Percentiles rank a stretch among this genome's conserved stretches.
phyloP scores from a whole-genome alignment of 2,329 filamentous ascomycete species.

The Lecanosticta acicola region DNA sequence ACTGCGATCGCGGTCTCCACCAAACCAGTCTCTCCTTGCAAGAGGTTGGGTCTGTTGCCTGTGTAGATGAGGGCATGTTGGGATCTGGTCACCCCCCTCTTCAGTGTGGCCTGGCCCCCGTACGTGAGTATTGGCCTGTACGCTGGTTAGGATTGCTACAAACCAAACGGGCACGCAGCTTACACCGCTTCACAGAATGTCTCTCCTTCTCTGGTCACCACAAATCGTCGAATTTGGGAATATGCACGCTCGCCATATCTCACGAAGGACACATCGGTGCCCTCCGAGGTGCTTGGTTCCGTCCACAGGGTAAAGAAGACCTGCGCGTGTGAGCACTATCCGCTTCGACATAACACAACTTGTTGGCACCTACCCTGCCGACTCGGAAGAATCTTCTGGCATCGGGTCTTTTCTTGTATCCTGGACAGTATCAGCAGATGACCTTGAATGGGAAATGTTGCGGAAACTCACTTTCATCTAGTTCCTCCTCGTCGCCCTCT shows the following conservation, averaged over 20 bases:
- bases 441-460: too few species aligned
- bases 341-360: too few species aligned
- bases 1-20: slow-evolving; percentile 16
- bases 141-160: too few species aligned
- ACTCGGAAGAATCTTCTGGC: too few species aligned
- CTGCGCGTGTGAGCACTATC: too few species aligned
- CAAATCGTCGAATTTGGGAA: slow-evolving; percentile 25
- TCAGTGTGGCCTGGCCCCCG: slow-evolving; percentile 17
- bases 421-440: too few species aligned
- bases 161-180: too few species aligned
- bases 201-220: slow-evolving; percentile 19
- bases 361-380: too few species aligned
- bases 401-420: too few species aligned
- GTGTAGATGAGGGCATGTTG: slow-evolving; percentile 29
- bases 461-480: too few species aligned
- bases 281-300: slow-evolving; percentile 11
- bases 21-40: slow-evolving; percentile 8
- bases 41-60: slow-evolving; percentile 5
- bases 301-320: slow-evolving; percentile 23
- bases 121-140: slow-evolving; percentile 27
- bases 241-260: slow-evolving; percentile 12
- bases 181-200: slow-evolving; percentile 20
- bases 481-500: not conserved
- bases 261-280: not conserved
- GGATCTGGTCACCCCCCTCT: slow-evolving; percentile 13